Evolutionary conservation across 768 basidiomycete species (phyloP).

Genomic region (Xerocomellus dryophilus): DNA sequence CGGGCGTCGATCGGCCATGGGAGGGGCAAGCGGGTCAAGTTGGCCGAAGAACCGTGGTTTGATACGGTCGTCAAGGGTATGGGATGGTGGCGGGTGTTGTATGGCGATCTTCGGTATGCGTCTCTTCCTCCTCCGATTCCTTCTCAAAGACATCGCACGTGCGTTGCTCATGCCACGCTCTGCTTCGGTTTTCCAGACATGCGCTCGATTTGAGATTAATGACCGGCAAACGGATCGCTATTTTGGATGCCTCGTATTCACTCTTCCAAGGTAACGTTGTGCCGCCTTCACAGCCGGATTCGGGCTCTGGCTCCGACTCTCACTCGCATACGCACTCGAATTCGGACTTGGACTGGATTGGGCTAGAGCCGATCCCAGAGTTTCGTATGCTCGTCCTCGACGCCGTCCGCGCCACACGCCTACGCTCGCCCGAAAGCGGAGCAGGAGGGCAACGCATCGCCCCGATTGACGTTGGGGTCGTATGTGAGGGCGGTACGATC

Average conservation of each 20-base stretch:
- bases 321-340: neutral
- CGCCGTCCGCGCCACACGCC: conserved; percentile 40
- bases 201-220: conserved; percentile 80
- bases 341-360: conserved; percentile 21
- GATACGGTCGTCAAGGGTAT: conserved; percentile 77
- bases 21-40: conserved; percentile 13
- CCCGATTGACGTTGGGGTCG: conserved; percentile 57
- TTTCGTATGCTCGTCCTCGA: conserved; percentile 50
- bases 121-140: neutral
- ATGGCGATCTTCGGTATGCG: conserved; percentile 59
- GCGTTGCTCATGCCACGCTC: neutral
- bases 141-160: neutral
- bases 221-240: conserved; percentile 58
- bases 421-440: conserved; percentile 3
- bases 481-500: conserved; percentile 53
- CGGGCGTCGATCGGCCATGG: conserved; percentile 1
- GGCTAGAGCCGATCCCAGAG: conserved; percentile 59
- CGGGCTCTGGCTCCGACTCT: neutral
- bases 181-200: conserved; percentile 43
- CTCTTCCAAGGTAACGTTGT: conserved; percentile 35
- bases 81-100: conserved; percentile 78
- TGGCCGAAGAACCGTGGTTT: conserved; percentile 35
- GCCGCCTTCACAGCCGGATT: neutral
- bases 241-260: conserved; percentile 72
- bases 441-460: conserved; percentile 41